A percentile compares a stretch with the other conserved stretches of the same genome.
These are phyloP conservation scores for Cladophialophora psammophila DNA, from an alignment of 2,329 filamentous ascomycete genomes.

Conservation along the genomic window DNA sequence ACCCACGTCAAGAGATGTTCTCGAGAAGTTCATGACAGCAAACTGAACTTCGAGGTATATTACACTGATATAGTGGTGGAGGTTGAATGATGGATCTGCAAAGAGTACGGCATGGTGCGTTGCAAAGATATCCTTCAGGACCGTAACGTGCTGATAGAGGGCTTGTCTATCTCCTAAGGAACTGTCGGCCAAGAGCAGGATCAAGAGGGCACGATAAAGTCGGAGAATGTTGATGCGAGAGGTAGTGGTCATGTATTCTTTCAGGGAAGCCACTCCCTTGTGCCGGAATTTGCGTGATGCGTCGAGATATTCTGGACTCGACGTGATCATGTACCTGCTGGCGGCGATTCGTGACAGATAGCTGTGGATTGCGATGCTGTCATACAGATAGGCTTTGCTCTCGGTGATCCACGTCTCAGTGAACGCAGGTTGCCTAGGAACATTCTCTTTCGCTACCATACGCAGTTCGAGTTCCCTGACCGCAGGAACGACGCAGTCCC, in stretches of 20 bases:
- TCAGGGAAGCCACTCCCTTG: constrained; percentile 9
- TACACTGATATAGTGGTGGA: constrained; percentile 18
- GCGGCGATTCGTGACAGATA: constrained; percentile 24
- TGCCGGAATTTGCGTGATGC: constrained; percentile 5
- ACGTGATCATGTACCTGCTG: constrained; percentile 14
- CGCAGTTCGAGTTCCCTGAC: constrained; percentile 17
- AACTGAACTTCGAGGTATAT: constrained; percentile 21
- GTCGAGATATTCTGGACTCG: constrained; percentile 7
- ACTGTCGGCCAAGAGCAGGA: constrained; percentile 22
- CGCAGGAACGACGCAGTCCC: constrained; percentile 17
- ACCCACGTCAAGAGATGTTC: constrained; percentile 11
- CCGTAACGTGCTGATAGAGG: constrained; percentile 7
- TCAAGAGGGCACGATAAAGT: constrained; percentile 23
- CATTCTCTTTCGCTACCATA: constrained; percentile 11
- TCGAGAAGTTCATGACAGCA: constrained; percentile 13
- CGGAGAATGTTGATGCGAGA: constrained; percentile 8
- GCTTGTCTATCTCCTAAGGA: constrained; percentile 12
- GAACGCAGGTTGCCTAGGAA: constrained; percentile 12
- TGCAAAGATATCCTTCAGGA: constrained; percentile 17
- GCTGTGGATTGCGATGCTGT: constrained; percentile 22
- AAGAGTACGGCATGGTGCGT: constrained; percentile 10
- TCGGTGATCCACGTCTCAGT: constrained; percentile 17
- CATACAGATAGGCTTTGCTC: constrained; percentile 20
- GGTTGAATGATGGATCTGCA: constrained; percentile 15
- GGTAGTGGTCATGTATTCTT: constrained; percentile 15